Conservation (phyloP, 805 yeast species). For the Cyberlindnera saturnus region DNA sequence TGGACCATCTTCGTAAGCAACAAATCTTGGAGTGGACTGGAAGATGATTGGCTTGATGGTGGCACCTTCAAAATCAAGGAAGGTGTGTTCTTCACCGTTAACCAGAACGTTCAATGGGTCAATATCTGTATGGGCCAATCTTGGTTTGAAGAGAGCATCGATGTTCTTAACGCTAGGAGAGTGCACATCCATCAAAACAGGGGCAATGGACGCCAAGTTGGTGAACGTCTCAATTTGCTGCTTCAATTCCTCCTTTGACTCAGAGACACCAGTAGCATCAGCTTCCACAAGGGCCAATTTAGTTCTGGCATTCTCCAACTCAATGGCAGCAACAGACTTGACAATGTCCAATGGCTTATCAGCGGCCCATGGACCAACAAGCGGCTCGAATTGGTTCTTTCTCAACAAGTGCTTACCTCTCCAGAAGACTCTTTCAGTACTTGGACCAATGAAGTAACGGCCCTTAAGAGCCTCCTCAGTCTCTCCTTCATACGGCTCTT, state of each 20-base stretch:
- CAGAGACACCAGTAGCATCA: constrained; percentile 38
- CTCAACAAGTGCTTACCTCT: constrained; percentile 54
- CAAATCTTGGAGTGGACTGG: constrained; percentile 74
- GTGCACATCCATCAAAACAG: constrained; percentile 45
- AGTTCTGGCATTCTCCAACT: constrained; percentile 53
- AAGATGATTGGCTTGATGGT: constrained; percentile 77
- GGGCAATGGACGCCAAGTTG: constrained; percentile 50
- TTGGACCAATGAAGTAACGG: constrained; percentile 91
- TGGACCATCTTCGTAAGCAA: constrained; percentile 76
- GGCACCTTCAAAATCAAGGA: constrained; percentile 81
- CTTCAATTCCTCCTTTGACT: constrained; percentile 36
- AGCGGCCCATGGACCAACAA: constrained; percentile 75
- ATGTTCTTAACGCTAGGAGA: constrained; percentile 55
- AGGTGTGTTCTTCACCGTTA: constrained; percentile 40
- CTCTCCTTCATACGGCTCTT: constrained; percentile 57
- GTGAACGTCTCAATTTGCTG: constrained; percentile 57
- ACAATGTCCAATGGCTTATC: constrained; percentile 57
- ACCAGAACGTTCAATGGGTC: constrained; percentile 82
- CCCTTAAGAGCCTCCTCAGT: constrained; percentile 39
- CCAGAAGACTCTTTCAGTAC: constrained; percentile 73
- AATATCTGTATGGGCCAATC: constrained; percentile 74
- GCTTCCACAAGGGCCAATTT: constrained; percentile 51
- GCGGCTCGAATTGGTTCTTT: constrained; percentile 41
- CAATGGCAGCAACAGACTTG: constrained; percentile 56
- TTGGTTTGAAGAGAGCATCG: constrained; percentile 60